Conservation (phyloP, 2,329 filamentous ascomycete genomes). For the Calonectria henricotiae region DNA sequence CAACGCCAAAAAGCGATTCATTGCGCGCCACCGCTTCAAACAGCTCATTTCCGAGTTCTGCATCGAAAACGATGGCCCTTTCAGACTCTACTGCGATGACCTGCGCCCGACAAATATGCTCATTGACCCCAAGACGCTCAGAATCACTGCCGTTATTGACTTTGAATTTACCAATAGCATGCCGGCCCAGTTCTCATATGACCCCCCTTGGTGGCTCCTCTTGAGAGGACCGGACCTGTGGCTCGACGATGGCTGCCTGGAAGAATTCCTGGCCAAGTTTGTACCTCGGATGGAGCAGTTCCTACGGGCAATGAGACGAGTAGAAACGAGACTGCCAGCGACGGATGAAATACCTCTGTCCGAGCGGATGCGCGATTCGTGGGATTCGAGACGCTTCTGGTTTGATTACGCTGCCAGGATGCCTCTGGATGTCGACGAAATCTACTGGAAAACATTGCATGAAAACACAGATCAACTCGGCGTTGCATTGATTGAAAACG, state of each 20-base stretch:
- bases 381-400: slow-evolving; percentile 57
- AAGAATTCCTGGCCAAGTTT: slow-evolving; percentile 52
- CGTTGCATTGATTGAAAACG: slow-evolving; percentile 49
- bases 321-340: slow-evolving; percentile 42
- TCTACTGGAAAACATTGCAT: slow-evolving; percentile 56
- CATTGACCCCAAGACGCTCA: slow-evolving; percentile 56
- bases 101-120: slow-evolving; percentile 60
- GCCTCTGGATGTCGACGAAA: slow-evolving; percentile 57
- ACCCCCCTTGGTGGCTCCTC: slow-evolving; percentile 62
- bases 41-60: slow-evolving; percentile 55
- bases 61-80: slow-evolving; percentile 55
- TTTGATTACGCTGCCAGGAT: slow-evolving; percentile 59
- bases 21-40: slow-evolving; percentile 56
- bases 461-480: slow-evolving; percentile 35
- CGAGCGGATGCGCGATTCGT: slow-evolving; percentile 18
- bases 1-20: slow-evolving; percentile 53
- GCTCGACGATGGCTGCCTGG: slow-evolving; percentile 45
- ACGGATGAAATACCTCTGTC: slow-evolving; percentile 23
- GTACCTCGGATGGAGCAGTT: slow-evolving; percentile 58
- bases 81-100: slow-evolving; percentile 60
- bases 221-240: slow-evolving; percentile 46
- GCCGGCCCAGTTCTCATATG: slow-evolving; percentile 59
- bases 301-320: slow-evolving; percentile 55
- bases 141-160: slow-evolving; percentile 59
- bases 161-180: slow-evolving; percentile 62